phyloP scores from a whole-genome alignment of 176 grass and related monocot species.

The Tillandsia fasciculata region DNA sequence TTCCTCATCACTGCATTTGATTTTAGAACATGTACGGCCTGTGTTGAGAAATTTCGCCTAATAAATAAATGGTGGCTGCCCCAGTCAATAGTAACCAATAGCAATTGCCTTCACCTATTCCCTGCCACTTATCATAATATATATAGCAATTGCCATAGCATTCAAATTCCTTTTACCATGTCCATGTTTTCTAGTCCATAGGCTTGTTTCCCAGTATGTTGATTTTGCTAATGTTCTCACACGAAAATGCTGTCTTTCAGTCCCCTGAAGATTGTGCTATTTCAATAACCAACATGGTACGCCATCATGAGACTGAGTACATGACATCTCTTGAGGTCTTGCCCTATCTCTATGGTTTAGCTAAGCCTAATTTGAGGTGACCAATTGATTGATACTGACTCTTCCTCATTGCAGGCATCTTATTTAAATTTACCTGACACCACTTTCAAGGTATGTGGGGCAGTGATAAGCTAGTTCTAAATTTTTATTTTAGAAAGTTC shows the following conservation, averaged over 20 bases:
- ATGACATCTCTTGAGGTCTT: conserved; percentile 80
- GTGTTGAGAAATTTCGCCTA: too few relatives aligned
- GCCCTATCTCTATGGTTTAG: conserved; percentile 23
- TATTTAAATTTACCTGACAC: conserved; percentile 75
- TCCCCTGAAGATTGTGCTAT: conserved; percentile 64
- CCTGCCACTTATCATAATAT: too few relatives aligned
- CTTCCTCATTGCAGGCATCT: conserved; percentile 49
- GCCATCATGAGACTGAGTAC: conserved; percentile 71
- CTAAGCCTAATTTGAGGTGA: conserved; percentile 1
- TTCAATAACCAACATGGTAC: conserved; percentile 59
- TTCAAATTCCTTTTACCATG: neutral
- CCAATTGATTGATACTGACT: conserved; percentile 11
- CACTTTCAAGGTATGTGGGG: conserved; percentile 71
- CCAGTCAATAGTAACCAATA: too few relatives aligned
- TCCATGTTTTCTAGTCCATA: neutral
- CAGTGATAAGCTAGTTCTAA: neutral
- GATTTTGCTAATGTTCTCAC: neutral
- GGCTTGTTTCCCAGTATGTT: too few relatives aligned
- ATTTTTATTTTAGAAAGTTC: neutral
- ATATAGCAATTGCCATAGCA: too few relatives aligned
- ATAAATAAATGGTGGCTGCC: too few relatives aligned
- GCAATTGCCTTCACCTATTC: too few relatives aligned
- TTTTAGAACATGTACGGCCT: too few relatives aligned
- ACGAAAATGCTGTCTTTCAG: conserved; percentile 35
- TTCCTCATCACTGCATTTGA: too few relatives aligned